These are phyloP conservation scores for Penicillium nordicum DNA, from an alignment of 2,329 filamentous ascomycete species.

Conservation along the genomic window DNA sequence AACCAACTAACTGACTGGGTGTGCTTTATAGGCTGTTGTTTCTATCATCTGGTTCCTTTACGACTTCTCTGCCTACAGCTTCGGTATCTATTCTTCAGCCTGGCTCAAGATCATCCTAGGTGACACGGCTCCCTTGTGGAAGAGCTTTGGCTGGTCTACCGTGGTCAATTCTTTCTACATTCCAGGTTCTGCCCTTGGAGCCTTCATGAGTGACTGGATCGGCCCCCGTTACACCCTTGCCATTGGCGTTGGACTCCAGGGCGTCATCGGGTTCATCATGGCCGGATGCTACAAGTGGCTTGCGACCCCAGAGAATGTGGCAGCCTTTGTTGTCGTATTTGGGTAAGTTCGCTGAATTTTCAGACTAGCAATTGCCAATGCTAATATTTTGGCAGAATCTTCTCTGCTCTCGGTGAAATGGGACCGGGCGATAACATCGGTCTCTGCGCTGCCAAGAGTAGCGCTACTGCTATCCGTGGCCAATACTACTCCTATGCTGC, in stretches of 20 bases:
- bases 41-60: constrained; percentile 82
- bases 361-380: not conserved
- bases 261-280: constrained; percentile 83
- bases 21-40: constrained; percentile 50
- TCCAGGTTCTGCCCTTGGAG: constrained; percentile 74
- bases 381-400: constrained; percentile 50
- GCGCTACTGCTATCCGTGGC: constrained; percentile 81
- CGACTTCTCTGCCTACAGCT: constrained; percentile 80
- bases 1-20: constrained; percentile 5
- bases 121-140: constrained; percentile 61
- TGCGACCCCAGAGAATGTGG: constrained; percentile 64
- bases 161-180: constrained; percentile 87
- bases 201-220: constrained; percentile 71
- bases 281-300: constrained; percentile 71
- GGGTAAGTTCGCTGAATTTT: constrained; percentile 42
- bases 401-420: constrained; percentile 72
- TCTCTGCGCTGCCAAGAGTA: constrained; percentile 79
- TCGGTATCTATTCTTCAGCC: constrained; percentile 76
- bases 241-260: constrained; percentile 68
- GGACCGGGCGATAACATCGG: constrained; percentile 92
- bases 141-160: constrained; percentile 81
- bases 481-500: constrained; percentile 60
- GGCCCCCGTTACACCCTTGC: constrained; percentile 74
- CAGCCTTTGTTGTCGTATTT: constrained; percentile 74
- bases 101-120: constrained; percentile 60